Base-by-base conservation (phyloP, 495 filamentous ascomycete genomes). In the Lasiosphaeria ovina region DNA sequence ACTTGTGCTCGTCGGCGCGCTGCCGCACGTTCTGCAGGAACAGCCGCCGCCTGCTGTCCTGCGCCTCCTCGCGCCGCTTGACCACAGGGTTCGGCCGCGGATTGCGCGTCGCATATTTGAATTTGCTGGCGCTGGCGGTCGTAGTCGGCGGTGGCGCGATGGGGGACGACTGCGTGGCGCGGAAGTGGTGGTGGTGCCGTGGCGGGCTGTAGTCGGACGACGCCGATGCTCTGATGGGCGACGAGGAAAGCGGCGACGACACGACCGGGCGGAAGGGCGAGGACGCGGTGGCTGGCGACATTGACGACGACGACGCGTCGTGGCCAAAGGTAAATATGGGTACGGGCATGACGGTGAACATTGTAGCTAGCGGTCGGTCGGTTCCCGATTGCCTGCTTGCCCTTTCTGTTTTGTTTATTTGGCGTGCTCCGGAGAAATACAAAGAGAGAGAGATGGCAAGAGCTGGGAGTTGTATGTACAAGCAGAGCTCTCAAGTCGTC, bases 1-100 rank as follows among this genome's bases (percentile, higher is more conserved):
- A 84, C 71, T 80, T 66, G 67, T 73, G 78, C 12, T 90, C 85
- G 7, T 96, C 89, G 3, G 87, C 78, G 42, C 83, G 81, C 62
- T 86, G 83, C 66, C 85, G 78, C n/a, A 97, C 87, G 54, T 87
- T 89, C 65, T 88, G 84, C 35, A 97, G 74, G 65, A 95, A 98
- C 55, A 89, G 64, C 8, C 81, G 77, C 42, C 87, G 77, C 59
- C 87, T 73, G 52, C 77, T 72, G 55, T 87, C 82, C 55, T 71
- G 69, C 6, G 52, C 59, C 17, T 70, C 63, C 58, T 66, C 64
- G 51, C 68, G 62, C 42, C 57, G 56, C 51, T 62, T 60, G 40
- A 66, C 57, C 6, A 67, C 44, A 4, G 63, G 66, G 35, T 66
- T 72, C 51, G 64, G 66, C n/a, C 61, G 56, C 17, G 62, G 16